Base-by-base conservation (phyloP, 805 yeast species). In the Saturnispora dispora region DNA sequence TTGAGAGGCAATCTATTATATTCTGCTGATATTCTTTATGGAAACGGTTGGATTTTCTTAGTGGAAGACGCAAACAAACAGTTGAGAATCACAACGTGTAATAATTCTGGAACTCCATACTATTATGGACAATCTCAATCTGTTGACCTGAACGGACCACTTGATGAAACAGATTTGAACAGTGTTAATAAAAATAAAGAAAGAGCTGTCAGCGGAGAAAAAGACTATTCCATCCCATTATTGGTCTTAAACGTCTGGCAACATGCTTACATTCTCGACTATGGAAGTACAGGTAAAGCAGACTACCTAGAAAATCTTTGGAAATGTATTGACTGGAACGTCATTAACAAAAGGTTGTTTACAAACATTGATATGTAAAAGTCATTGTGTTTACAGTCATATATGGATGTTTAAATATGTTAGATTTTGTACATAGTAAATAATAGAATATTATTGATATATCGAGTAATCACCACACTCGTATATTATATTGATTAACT, bases 181-280 rank as follows among this genome's bases (percentile, higher is more conserved):
- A 72, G 72, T 51, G 67, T 74, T 48, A 63, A 72, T 23, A 75
- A 75, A 27, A 60, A 63, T 30, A 59, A 59, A 36, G 58, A 58
- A 22, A 58, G 56, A 39, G 51, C 56, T 4, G 48, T 48, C 25
- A 53, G 60, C 28, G 67, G 68, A 20, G 74, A 72, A 39, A 74
- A 71, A 57, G 90, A 84, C 64, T 79, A 76, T 71, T 75, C 81
- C 23, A 71, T 89, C 57, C 95, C 93, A 6, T 69, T 93, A 45
- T 74, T 93, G 57, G 85, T 82, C 47, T 74, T 89, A 57, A 88
- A 82, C 67, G 75, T 85, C 58, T 90, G 97, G 96, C 95, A 91
- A 65, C 79, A 82, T 57, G 88, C 96, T n/a, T 93, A 83, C 66
- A 60, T 88, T 44, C 71, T 77, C 27, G 98, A 93, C 67, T 91